Evolutionary conservation across 495 filamentous ascomycete genomes (phyloP).

Genomic region (Aspergillus saccharolyticus): DNA sequence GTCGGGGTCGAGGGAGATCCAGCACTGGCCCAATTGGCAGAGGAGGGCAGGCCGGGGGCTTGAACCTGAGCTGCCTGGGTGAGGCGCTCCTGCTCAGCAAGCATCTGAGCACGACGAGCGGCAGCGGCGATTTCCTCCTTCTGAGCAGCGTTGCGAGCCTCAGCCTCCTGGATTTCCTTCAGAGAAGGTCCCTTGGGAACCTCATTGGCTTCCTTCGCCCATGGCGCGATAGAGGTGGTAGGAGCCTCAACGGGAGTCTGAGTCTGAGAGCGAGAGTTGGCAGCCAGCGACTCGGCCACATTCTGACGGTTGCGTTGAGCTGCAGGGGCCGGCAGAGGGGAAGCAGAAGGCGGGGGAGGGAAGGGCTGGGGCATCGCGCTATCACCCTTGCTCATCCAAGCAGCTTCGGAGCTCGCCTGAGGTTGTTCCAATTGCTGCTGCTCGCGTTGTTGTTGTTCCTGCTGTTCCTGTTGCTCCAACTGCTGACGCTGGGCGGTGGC

Average conservation of each 20-base stretch:
- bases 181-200: constrained; percentile 83
- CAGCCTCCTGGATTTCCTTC: constrained; percentile 94
- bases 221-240: constrained; percentile 74
- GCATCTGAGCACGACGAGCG: constrained; percentile 64
- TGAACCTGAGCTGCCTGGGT: constrained; percentile 55
- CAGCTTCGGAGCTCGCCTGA: constrained; percentile 35
- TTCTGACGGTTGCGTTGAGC: constrained; percentile 80
- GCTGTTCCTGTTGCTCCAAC: constrained; percentile 63
- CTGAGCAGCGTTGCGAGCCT: constrained; percentile 90
- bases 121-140: constrained; percentile 79
- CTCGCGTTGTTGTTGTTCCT: constrained; percentile 38
- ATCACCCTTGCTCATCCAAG: constrained; percentile 54
- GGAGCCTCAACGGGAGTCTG: constrained; percentile 64
- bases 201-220: constrained; percentile 82
- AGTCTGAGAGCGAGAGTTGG: constrained; percentile 65
- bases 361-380: constrained; percentile 70
- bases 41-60: constrained; percentile 75
- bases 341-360: constrained; percentile 65
- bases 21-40: constrained; percentile 82
- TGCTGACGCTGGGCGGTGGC: constrained; percentile 61
- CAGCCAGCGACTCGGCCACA: constrained; percentile 73
- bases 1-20: constrained; percentile 59
- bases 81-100: constrained; percentile 71
- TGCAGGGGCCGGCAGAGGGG: constrained; percentile 78
- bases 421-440: constrained; percentile 26